Base-by-base conservation (phyloP, 2,329 filamentous ascomycete species). In the Cladosporium phlei region DNA sequence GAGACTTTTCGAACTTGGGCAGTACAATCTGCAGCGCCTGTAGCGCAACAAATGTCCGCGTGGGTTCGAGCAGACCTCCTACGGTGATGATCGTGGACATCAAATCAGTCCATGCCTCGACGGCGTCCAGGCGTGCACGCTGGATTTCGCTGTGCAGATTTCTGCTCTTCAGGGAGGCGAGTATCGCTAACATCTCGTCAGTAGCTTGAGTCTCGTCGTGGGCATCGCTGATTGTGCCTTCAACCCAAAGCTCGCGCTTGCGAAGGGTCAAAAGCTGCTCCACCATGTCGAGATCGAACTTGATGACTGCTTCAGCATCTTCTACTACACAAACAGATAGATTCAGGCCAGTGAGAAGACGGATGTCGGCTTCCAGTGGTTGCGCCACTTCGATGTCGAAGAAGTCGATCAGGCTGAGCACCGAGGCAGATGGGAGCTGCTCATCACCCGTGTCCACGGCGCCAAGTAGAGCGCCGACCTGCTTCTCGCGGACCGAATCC, bases 321-420 rank as follows among this genome's bases (percentile, higher is more conserved):
- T 78, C 71, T 47, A 80, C 78, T 9, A 79, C 62, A 55, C 85
- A 91, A 1, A 78, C 70, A 3, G 77, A 74, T 38, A 94, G 68
- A 54, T 90, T 81, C 19, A 94, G 64, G 32, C 82, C 81, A 14
- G 71, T 69, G 51, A 90, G 83, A 51, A 78, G 78, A 30, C 72
- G 68, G 16, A 86, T 69, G 4, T 82, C 80, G 20, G 58, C 54
- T 16, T 57, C 56, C 2, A 77, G 65, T 2, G 75, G 61, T 48
- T 66, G 64, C 1, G 69, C 66, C 29, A 82, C 72, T 38, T 79
- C 74, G 9, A 85, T 66, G 51, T 86, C 82, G 63, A 93, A 78
- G 59, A 97, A 97, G 67, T 98, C 93, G 58, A 95, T 93, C 17
- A 97, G 76, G 54, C 96, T 89, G 59, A 97, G 95, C 5, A 97